phyloP scores from a whole-genome alignment of 2,329 filamentous ascomycete genomes.

The Colletotrichum sp. region DNA sequence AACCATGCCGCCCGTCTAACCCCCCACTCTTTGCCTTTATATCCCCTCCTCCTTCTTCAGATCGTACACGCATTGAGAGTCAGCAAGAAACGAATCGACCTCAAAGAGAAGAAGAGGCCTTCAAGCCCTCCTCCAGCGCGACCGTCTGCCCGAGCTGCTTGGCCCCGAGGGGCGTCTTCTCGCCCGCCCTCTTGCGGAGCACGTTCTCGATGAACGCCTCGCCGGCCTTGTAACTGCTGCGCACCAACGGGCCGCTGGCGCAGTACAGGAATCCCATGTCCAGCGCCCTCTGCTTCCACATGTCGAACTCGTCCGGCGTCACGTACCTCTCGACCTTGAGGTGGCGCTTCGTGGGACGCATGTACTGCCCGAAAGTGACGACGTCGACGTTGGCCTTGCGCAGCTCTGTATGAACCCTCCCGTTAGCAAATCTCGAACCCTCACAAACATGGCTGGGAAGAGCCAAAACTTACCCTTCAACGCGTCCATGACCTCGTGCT shows the following conservation, averaged over 20 bases:
- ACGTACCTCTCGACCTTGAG: slow-evolving; percentile 97
- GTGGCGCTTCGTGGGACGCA: slow-evolving; percentile 97
- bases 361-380: slow-evolving; percentile 99
- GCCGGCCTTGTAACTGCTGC: slow-evolving; percentile 96
- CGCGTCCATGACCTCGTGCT: slow-evolving; percentile 82
- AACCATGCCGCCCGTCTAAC: neutral
- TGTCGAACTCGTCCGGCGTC: slow-evolving; percentile 87
- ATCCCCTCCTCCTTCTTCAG: neutral
- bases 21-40: neutral
- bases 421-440: neutral
- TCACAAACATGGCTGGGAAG: neutral
- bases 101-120: neutral
- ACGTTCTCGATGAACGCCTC: slow-evolving; percentile 99
- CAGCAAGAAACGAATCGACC: neutral
- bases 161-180: slow-evolving; percentile 35
- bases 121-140: slow-evolving; percentile 37
- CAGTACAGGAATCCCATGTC: slow-evolving; percentile 98
- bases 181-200: slow-evolving; percentile 76
- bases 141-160: slow-evolving; percentile 43
- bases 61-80: slow-evolving; percentile 4
- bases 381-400: slow-evolving; percentile 86
- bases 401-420: slow-evolving; percentile 44
- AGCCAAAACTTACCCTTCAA: slow-evolving; percentile 62
- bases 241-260: slow-evolving; percentile 89
- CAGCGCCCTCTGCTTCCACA: slow-evolving; percentile 87